These are phyloP conservation scores for Blastobotrys parvus DNA, from an alignment of 805 yeast genomes.

Conservation along the genomic window DNA sequence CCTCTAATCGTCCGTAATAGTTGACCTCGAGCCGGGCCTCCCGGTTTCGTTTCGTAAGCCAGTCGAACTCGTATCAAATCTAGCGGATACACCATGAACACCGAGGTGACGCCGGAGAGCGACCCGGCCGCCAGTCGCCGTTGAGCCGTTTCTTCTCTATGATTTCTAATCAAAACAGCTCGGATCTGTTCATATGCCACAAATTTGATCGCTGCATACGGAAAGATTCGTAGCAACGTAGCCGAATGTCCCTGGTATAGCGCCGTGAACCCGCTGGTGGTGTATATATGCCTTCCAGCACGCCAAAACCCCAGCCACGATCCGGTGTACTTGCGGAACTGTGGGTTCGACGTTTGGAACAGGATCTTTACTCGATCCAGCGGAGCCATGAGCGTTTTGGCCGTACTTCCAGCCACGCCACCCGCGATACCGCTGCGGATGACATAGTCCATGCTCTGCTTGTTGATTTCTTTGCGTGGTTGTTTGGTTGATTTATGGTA, in stretches of 20 bases:
- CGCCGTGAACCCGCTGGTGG: conserved; percentile 66
- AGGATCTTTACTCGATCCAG: conserved; percentile 89
- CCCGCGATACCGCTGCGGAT: conserved; percentile 86
- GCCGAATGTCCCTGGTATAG: conserved; percentile 95
- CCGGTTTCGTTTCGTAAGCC: conserved; percentile 69
- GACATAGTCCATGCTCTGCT: conserved; percentile 69
- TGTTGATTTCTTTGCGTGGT: too few relatives aligned
- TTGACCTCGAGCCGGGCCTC: conserved; percentile 5
- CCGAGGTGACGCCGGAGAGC: conserved; percentile 79
- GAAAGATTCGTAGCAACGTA: conserved; percentile 82
- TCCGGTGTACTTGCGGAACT: conserved; percentile 71
- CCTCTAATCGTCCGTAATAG: conserved; percentile 22
- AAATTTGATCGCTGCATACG: conserved; percentile 94
- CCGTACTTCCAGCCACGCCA: conserved; percentile 93
- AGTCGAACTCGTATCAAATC: conserved; percentile 85
- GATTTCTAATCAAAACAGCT: conserved; percentile 65
- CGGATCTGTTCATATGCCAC: conserved; percentile 94
- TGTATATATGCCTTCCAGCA: conserved; percentile 63
- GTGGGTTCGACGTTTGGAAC: conserved; percentile 93
- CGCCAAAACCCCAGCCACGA: conserved; percentile 63
- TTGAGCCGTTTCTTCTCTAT: conserved; percentile 64
- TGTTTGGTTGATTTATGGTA: too few relatives aligned
- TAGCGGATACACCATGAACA: conserved; percentile 83
- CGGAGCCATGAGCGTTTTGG: conserved; percentile 92
- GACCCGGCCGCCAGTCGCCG: conserved; percentile 85